Evolutionary conservation across 2,329 filamentous ascomycete species (phyloP).

Genomic region (Diaporthe longicolla): DNA sequence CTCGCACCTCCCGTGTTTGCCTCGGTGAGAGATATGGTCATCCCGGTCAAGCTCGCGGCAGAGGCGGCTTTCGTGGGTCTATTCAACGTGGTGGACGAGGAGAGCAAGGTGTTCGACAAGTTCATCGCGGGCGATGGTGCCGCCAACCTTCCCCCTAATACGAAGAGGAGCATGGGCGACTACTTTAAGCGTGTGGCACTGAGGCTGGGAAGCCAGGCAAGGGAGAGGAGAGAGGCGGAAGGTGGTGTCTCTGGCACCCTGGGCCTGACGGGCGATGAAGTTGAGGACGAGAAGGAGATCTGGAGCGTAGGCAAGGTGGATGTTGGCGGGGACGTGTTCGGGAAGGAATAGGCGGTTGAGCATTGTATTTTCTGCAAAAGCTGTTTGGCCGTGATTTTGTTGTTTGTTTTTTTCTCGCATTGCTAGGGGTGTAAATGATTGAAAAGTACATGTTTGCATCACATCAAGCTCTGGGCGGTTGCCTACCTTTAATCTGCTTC

Average conservation of each 20-base stretch:
- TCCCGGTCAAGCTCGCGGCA: slow-evolving; percentile 94
- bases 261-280: slow-evolving; percentile 89
- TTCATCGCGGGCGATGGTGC: slow-evolving; percentile 80
- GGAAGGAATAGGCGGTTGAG: slow-evolving; percentile 48
- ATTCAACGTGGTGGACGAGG: slow-evolving; percentile 91
- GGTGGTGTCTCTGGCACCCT: slow-evolving; percentile 84
- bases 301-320: slow-evolving; percentile 96
- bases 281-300: slow-evolving; percentile 94
- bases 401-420: slow-evolving; percentile 1
- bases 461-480: background rate
- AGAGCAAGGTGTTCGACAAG: slow-evolving; percentile 89
- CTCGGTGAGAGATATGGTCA: slow-evolving; percentile 89
- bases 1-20: slow-evolving; percentile 90
- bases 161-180: slow-evolving; percentile 92
- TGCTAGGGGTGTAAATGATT: slow-evolving; percentile 33
- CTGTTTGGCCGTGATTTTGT: slow-evolving; percentile 1
- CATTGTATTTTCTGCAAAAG: slow-evolving; percentile 24
- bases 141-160: slow-evolving; percentile 75
- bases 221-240: slow-evolving; percentile 91
- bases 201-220: slow-evolving; percentile 86
- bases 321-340: slow-evolving; percentile 73
- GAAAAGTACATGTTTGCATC: slow-evolving; percentile 10
- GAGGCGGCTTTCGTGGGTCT: slow-evolving; percentile 94
- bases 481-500: background rate
- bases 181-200: slow-evolving; percentile 96